Evolutionary conservation across 768 basidiomycete genomes (phyloP).

Genomic region (Sarcodon sp.): DNA sequence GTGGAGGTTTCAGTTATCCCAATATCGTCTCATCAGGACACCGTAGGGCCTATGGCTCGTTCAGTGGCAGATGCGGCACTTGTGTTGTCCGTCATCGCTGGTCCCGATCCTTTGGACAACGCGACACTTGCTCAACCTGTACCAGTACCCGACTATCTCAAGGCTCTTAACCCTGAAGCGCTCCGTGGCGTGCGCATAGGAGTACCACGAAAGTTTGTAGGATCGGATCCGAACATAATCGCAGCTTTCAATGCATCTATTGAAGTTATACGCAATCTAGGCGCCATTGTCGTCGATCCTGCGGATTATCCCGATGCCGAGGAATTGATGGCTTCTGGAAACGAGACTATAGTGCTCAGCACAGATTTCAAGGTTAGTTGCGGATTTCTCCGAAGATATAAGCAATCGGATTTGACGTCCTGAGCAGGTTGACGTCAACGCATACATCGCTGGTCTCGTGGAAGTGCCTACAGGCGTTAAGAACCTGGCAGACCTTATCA

Average conservation of each 20-base stretch:
- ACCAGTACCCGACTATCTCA: conserved; percentile 39
- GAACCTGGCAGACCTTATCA: conserved; percentile 42
- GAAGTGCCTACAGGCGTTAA: conserved; percentile 44
- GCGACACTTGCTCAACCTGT: conserved; percentile 30
- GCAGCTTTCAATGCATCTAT: conserved; percentile 27
- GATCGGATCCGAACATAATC: conserved; percentile 10
- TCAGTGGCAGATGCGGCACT: conserved; percentile 21
- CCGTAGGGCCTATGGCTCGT: conserved; percentile 23
- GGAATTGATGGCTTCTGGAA: conserved; percentile 28
- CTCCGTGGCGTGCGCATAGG: conserved; percentile 33
- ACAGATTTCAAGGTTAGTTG: conserved; percentile 44
- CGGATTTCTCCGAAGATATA: neutral
- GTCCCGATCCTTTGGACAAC: conserved; percentile 27
- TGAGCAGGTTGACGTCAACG: conserved; percentile 36
- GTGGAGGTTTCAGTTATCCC: conserved; percentile 23
- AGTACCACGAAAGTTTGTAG: conserved; percentile 24
- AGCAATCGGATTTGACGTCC: neutral
- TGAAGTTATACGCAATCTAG: conserved; percentile 22
- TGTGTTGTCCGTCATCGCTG: conserved; percentile 24
- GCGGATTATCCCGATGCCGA: conserved; percentile 45
- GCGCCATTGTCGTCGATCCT: conserved; percentile 45
- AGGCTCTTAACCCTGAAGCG: conserved; percentile 34
- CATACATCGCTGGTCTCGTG: conserved; percentile 31
- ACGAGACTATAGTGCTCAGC: conserved; percentile 41
- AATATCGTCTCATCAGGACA: conserved; percentile 25